These are phyloP conservation scores for Epichloe coenophiala DNA, from an alignment of 2,329 filamentous ascomycete genomes.

Conservation along the genomic window DNA sequence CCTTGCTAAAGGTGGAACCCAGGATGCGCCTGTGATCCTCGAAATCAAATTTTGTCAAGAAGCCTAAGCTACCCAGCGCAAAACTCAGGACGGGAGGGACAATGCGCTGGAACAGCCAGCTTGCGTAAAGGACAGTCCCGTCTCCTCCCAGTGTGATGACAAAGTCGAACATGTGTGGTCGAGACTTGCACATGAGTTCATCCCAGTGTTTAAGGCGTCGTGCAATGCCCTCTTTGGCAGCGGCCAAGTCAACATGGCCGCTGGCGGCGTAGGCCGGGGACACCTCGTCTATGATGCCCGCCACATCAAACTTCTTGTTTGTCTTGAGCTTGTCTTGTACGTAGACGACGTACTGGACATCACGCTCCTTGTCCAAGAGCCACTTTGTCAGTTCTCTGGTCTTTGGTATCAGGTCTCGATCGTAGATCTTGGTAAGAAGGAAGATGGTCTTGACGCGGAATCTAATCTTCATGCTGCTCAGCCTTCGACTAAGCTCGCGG, in stretches of 20 bases:
- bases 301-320: constrained; percentile 59
- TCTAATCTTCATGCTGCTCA: constrained; percentile 72
- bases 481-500: constrained; percentile 71
- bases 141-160: constrained; percentile 86
- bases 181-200: constrained; percentile 58
- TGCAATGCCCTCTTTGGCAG: constrained; percentile 22
- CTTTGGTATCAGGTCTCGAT: constrained; percentile 63
- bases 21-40: constrained; percentile 57
- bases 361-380: constrained; percentile 59
- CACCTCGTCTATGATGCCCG: constrained; percentile 54
- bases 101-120: constrained; percentile 91
- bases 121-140: constrained; percentile 92
- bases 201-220: constrained; percentile 70
- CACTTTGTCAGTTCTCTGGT: constrained; percentile 68
- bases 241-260: constrained; percentile 19
- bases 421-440: constrained; percentile 82
- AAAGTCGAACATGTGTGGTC: constrained; percentile 86
- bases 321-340: constrained; percentile 64
- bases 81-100: constrained; percentile 91
- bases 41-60: constrained; percentile 94
- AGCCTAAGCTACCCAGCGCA: constrained; percentile 79
- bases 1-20: constrained; percentile 59
- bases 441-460: constrained; percentile 75
- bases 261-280: constrained; percentile 26
- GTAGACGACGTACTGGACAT: constrained; percentile 62